Base-by-base conservation (phyloP, 192 early-diverging fungal species). In the Oehlia diaphana region DNA sequence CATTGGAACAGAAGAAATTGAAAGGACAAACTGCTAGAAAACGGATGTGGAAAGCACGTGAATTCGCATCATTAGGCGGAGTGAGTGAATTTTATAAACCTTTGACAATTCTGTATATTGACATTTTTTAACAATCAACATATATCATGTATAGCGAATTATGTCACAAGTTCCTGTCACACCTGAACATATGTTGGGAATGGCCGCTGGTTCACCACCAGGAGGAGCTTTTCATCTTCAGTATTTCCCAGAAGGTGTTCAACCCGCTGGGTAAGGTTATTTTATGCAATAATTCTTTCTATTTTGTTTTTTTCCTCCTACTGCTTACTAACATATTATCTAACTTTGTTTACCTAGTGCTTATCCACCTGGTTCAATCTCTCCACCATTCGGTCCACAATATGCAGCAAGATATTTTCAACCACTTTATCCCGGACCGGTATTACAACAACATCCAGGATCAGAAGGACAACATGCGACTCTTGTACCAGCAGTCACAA, bases 1-100 rank as follows among this genome's bases (percentile, higher is more conserved):
- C 92, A 4, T 81, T 88, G 33, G 92, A 91, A 23, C 94, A 95
- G 74, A 95, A 95, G 83, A 87, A 89, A 58, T 81, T 95, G 33
- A 95, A 95, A 80, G 89, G 87, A 28, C 92, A 89, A 62, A 85
- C 86, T 21, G 82, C 85, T 68, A 84, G 84, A 23, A 85, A 82
- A 63, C 81, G 86, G 28, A 80, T 87, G 61, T 70, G 84, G 73
- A 74, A 82, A 75, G 62, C 84, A 28, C 74, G 84, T 12, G 85
- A 86, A 49, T 86, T 85, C 62, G 82, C 81, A 75, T 62, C 82
- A 31, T 84, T 87, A 82, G 73, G 79, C 6, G 73, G 77, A 9
- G 77, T 79, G 47, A 79, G 67, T 79, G 16, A n/a, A 31, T 23
- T 31, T 35, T 79, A 21, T 19, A 5, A 19, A 35, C 14, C 14